These are phyloP conservation scores for Heliocybe sulcata DNA, from an alignment of 1,284 basidiomycete genomes.

Conservation along the genomic window DNA sequence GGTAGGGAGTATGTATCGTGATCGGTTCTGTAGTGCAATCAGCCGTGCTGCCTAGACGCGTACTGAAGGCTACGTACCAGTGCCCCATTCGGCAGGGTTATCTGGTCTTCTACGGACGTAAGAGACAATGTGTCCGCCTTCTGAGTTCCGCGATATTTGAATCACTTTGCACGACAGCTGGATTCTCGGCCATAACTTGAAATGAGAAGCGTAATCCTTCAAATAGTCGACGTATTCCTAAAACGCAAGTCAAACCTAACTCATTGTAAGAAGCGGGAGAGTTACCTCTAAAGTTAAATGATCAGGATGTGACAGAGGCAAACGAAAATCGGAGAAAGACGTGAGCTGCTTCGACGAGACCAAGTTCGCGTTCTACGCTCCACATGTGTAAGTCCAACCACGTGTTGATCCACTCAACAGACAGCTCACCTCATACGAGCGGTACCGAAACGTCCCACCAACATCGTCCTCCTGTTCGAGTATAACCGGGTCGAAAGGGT, in stretches of 20 bases:
- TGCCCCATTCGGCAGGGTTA: constrained; percentile 18
- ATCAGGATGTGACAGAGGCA: constrained; percentile 44
- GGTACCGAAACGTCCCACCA: constrained; percentile 52
- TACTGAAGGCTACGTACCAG: constrained; percentile 15
- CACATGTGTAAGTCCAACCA: neutral
- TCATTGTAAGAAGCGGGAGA: neutral
- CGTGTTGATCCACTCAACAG: neutral
- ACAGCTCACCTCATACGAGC: constrained; percentile 30
- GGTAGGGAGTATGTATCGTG: constrained; percentile 24
- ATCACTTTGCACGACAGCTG: constrained; percentile 38
- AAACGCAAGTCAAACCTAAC: neutral
- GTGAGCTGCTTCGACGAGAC: constrained; percentile 60
- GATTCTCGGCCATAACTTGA: constrained; percentile 34
- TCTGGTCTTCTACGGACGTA: constrained; percentile 18
- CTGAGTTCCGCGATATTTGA: constrained; percentile 23
- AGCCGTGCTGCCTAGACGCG: neutral
- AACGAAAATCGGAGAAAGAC: constrained; percentile 56
- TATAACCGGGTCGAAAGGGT: constrained; percentile 42
- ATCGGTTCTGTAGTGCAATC: neutral
- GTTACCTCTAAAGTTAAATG: constrained; percentile 46
- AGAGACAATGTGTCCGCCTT: constrained; percentile 28
- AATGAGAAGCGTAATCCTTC: constrained; percentile 40
- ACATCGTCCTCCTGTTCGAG: constrained; percentile 57
- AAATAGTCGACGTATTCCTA: constrained; percentile 57
- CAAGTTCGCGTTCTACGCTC: constrained; percentile 41